phyloP scores from a whole-genome alignment of 805 yeast genomes.

The Aciculoconidium aculeatum region DNA sequence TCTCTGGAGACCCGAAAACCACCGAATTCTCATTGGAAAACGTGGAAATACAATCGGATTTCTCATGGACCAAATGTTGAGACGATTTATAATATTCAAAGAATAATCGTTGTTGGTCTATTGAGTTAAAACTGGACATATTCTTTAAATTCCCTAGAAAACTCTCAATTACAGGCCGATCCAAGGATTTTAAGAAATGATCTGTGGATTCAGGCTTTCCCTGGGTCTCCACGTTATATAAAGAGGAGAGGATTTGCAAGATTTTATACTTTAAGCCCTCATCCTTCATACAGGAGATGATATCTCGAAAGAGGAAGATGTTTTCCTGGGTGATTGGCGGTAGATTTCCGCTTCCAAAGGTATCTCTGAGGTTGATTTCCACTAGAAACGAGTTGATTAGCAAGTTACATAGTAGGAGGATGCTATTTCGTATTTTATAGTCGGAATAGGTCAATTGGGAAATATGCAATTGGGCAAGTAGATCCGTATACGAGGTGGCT shows the following conservation, averaged over 20 bases:
- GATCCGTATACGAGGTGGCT: too few species aligned
- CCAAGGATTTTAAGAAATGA: slow-evolving; percentile 12
- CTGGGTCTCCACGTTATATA: slow-evolving; percentile 6
- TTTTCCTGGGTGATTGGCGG: background rate
- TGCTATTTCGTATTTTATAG: slow-evolving; percentile 17
- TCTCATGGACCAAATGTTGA: slow-evolving; percentile 26
- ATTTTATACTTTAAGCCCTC: slow-evolving; percentile 13
- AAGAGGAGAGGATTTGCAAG: slow-evolving; percentile 10
- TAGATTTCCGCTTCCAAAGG: slow-evolving; percentile 9
- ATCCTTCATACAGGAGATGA: slow-evolving; percentile 15
- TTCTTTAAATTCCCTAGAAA: slow-evolving; percentile 10
- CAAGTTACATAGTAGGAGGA: slow-evolving; percentile 17
- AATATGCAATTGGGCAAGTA: too few species aligned
- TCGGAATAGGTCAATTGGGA: slow-evolving; percentile 9
- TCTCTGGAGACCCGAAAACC: slow-evolving; percentile 9
- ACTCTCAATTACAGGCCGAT: slow-evolving; percentile 5
- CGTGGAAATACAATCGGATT: slow-evolving; percentile 21
- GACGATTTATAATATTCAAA: slow-evolving; percentile 25
- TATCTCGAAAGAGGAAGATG: slow-evolving; percentile 12
- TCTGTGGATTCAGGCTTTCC: slow-evolving; percentile 10
- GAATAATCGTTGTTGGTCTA: slow-evolving; percentile 17
- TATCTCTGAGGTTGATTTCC: slow-evolving; percentile 22
- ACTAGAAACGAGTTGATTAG: slow-evolving; percentile 22
- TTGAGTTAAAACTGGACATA: slow-evolving; percentile 18
- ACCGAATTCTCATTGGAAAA: slow-evolving; percentile 13